These are phyloP conservation scores for Priceomyces fermenticarens DNA, from an alignment of 805 yeast genomes.

Conservation along the genomic window DNA sequence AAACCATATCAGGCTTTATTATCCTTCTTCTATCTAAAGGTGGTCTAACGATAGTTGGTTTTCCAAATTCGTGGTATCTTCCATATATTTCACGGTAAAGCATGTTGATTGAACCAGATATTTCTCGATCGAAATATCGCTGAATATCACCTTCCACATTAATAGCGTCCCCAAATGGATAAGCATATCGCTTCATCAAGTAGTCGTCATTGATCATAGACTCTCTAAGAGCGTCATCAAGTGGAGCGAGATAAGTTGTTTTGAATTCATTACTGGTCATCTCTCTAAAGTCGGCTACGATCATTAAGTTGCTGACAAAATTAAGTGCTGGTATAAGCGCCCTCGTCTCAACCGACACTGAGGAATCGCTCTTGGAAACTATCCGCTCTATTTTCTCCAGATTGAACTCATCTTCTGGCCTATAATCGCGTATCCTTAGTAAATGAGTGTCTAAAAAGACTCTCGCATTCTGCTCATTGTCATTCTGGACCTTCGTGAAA, in stretches of 20 bases:
- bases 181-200: background rate
- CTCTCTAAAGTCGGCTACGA: constrained; percentile 1
- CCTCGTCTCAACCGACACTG: constrained; percentile 1
- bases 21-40: constrained; percentile 1
- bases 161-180: constrained; percentile 3
- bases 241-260: background rate
- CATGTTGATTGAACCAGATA: background rate
- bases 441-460: constrained; percentile 4
- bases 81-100: constrained; percentile 1
- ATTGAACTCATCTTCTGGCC: background rate
- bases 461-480: constrained; percentile 3
- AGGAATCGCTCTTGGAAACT: constrained; percentile 3
- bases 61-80: background rate
- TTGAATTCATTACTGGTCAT: constrained; percentile 2
- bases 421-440: constrained; percentile 1
- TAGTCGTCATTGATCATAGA: background rate
- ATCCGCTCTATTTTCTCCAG: constrained; percentile 1
- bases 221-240: constrained; percentile 2
- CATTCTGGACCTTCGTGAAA: constrained; percentile 1
- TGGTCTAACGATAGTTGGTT: background rate
- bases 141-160: constrained; percentile 2
- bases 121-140: constrained; percentile 1
- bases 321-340: background rate
- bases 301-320: constrained; percentile 1
- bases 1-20: constrained; percentile 3